Evolutionary conservation across 192 early-diverging fungal genomes (phyloP).

Genomic region (Borealophlyctis nickersoniae): DNA sequence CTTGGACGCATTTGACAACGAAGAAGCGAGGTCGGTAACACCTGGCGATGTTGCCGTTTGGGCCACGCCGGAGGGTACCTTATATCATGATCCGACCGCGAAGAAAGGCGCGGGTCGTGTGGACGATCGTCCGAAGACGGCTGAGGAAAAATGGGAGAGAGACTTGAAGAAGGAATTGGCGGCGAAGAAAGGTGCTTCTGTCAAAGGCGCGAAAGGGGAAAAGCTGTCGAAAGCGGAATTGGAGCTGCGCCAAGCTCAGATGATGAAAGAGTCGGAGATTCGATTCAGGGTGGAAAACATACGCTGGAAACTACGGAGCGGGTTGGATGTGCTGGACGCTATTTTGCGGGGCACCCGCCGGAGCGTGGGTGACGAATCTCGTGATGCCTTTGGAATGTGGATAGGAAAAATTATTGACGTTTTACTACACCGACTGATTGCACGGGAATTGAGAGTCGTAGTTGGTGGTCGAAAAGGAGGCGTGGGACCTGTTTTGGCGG

Average conservation of each 20-base stretch:
- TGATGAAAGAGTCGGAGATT: slow-evolving; percentile 69
- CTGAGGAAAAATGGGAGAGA: slow-evolving; percentile 76
- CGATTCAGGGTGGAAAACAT: slow-evolving; percentile 61
- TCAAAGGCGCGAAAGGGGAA: slow-evolving; percentile 5
- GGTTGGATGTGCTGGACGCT: slow-evolving; percentile 63
- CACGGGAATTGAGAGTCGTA: slow-evolving; percentile 32
- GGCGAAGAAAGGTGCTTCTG: slow-evolving; percentile 41
- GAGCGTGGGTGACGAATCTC: slow-evolving; percentile 52
- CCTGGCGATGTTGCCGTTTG: slow-evolving; percentile 67
- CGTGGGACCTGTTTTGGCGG: slow-evolving; percentile 52
- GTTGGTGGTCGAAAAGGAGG: not conserved
- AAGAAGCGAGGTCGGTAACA: slow-evolving; percentile 45
- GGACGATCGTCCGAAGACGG: slow-evolving; percentile 48
- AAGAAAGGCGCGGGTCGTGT: slow-evolving; percentile 45
- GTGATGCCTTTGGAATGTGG: slow-evolving; percentile 53
- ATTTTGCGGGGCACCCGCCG: slow-evolving; percentile 57
- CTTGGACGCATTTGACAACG: slow-evolving; percentile 45
- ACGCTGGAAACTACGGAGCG: slow-evolving; percentile 49
- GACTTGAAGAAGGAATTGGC: slow-evolving; percentile 67
- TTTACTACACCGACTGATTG: slow-evolving; percentile 42
- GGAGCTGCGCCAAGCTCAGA: slow-evolving; percentile 65
- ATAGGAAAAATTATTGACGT: slow-evolving; percentile 25
- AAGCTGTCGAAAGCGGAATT: slow-evolving; percentile 77
- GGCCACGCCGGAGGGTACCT: slow-evolving; percentile 62
- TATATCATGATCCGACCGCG: slow-evolving; percentile 67